Percentiles rank a stretch among this genome's conserved stretches.
Evolutionary conservation across 176 grass and related monocot species (phyloP).

Genomic region (Neostapfia colusana): DNA sequence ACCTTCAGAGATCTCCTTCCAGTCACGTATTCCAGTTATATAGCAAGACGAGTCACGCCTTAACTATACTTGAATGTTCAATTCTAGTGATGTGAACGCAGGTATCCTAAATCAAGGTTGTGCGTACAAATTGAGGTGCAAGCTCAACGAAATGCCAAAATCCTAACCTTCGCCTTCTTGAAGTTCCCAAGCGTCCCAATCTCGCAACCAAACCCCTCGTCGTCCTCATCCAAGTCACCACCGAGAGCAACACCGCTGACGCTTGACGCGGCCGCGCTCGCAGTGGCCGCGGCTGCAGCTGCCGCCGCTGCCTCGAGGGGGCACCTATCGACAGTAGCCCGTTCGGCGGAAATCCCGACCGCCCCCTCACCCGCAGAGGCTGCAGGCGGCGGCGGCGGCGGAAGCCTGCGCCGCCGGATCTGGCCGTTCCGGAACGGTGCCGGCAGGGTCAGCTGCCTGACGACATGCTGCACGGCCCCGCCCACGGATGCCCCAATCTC

Average conservation of each 20-base stretch:
- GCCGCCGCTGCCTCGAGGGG: constrained; percentile 54
- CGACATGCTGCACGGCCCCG: constrained; percentile 88
- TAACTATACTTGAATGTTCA: neutral
- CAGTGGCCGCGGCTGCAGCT: constrained; percentile 31
- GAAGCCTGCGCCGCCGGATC: constrained; percentile 5
- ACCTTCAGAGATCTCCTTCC: neutral
- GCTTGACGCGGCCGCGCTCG: constrained; percentile 36
- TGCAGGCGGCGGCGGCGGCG: neutral
- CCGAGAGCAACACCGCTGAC: constrained; percentile 20
- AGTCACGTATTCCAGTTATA: neutral
- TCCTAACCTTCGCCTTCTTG: constrained; percentile 61
- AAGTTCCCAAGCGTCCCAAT: constrained; percentile 55
- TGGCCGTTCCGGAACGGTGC: constrained; percentile 67
- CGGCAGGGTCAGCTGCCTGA: constrained; percentile 56
- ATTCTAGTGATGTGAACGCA: neutral
- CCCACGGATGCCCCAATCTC: constrained; percentile 74
- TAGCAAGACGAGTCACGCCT: neutral
- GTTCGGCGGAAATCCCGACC: constrained; percentile 22
- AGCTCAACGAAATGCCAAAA: neutral
- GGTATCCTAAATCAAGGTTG: neutral
- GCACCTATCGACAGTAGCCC: constrained; percentile 40
- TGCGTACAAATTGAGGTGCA: neutral
- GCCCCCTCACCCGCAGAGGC: neutral
- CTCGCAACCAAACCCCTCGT: constrained; percentile 60
- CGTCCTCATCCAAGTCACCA: constrained; percentile 67